Evolutionary conservation across 2,329 filamentous ascomycete species (phyloP), one percentile per base, ranked within the genome.

Genomic region (Madurella fahalii): DNA sequence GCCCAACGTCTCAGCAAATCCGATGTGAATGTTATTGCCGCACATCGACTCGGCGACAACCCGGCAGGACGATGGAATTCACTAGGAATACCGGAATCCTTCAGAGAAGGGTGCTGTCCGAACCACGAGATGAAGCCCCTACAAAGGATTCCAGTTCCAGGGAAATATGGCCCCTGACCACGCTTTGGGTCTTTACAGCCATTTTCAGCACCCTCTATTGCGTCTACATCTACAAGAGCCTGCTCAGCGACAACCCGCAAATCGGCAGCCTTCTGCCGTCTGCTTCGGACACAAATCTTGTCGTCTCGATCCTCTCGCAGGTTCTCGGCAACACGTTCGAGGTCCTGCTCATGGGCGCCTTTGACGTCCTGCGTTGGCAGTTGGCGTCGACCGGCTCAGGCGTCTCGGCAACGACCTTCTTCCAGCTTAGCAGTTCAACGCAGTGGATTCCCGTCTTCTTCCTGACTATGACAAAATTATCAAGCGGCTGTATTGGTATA

Each of bases 381-480:
- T 43, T 53, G n/a, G 50, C 50, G 2, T 34, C 43, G 12, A 46
- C 34, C 5, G 8, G 18, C 1, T 12, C 44, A 11, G 50, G 50
- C 30, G 30, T 47, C 13, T 47, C 43, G 4, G 50, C 50, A 1
- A 46, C 50, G 16, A 47, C 50, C 50, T 53, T 53, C 15, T 48
- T 53, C 39, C 39, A 47, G 16, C 43, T 53, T 11, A 43, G 50
- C 31, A 47, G 44, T n/a, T 42, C 50, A 1, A 53, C 50, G 1
- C 16, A 37, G n/a, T 53, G 50, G 50, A 13, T 53, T 39, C 17
- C 50, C 8, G 37, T 53, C 4, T 47, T 53, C 3, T 52, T 47
- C 9, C 18, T 52, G 43, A 52, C 50, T 16, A n/a, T 52, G 12
- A 52, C 34, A 16, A 46, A 41, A 30, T 20, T 47, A 2, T 52